These are phyloP conservation scores for Colletotrichum chlorophyti DNA, from an alignment of 2,329 filamentous ascomycete species.

Conservation along the genomic window DNA sequence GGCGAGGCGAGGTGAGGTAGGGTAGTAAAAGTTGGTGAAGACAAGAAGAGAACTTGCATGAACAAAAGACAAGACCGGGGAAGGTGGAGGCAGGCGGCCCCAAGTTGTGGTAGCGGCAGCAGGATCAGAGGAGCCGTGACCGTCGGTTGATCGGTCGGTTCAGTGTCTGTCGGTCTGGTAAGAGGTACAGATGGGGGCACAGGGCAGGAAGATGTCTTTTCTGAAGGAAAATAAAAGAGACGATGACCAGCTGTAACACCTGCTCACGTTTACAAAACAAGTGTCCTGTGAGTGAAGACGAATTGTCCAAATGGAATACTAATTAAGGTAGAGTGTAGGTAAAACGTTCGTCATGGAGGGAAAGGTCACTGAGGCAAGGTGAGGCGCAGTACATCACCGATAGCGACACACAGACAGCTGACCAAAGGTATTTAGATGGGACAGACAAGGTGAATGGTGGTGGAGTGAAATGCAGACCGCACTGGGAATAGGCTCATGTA, in stretches of 20 bases:
- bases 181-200: background rate
- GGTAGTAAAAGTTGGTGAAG: slow-evolving; percentile 6
- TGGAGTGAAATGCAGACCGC: background rate
- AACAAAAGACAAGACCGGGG: slow-evolving; percentile 25
- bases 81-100: slow-evolving; percentile 25
- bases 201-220: slow-evolving; percentile 6
- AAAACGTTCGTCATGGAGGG: slow-evolving; percentile 13
- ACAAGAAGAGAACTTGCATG: slow-evolving; percentile 28
- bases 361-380: slow-evolving; percentile 6
- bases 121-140: too few relatives aligned
- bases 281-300: background rate
- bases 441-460: background rate
- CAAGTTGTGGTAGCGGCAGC: too few relatives aligned
- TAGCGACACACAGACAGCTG: slow-evolving; percentile 1
- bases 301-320: too few relatives aligned
- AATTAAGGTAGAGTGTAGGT: too few relatives aligned
- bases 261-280: too few relatives aligned
- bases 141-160: slow-evolving; percentile 11
- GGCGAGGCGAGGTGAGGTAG: too few relatives aligned
- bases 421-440: too few relatives aligned
- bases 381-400: slow-evolving; percentile 13
- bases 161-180: background rate
- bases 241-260: too few relatives aligned
- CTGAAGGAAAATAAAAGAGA: too few relatives aligned
- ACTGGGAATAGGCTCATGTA: background rate